These are phyloP conservation scores for Vickermania spadyakhi DNA, from an alignment of 208 protist species.

Conservation along the genomic window DNA sequence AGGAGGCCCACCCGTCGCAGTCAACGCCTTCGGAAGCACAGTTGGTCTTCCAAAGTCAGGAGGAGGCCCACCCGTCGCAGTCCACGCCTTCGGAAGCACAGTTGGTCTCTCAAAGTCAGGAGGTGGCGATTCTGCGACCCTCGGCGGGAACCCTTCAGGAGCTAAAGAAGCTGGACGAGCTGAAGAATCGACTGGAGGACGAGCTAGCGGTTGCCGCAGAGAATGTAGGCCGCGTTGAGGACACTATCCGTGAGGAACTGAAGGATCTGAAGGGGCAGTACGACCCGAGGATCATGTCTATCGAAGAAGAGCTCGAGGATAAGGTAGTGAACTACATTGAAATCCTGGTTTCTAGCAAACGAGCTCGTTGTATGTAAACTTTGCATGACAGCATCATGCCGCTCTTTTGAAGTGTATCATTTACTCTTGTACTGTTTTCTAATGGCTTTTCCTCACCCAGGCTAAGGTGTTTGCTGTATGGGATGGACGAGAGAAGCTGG, in stretches of 20 bases:
- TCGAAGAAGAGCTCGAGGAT: conserved; percentile 56
- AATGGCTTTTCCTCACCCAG: too few relatives aligned
- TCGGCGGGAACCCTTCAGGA: conserved; percentile 6
- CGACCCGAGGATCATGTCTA: conserved; percentile 65
- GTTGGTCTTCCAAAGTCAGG: too few relatives aligned
- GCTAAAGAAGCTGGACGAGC: conserved; percentile 29
- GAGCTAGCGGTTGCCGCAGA: conserved; percentile 20
- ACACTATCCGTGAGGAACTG: conserved; percentile 18
- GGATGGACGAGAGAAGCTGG: too few relatives aligned
- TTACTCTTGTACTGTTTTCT: too few relatives aligned
- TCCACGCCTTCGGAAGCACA: too few relatives aligned
- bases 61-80: too few relatives aligned
- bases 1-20: too few relatives aligned
- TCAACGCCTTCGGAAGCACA: too few relatives aligned
- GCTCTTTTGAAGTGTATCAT: too few relatives aligned
- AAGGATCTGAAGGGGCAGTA: conserved; percentile 49
- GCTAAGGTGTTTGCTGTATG: too few relatives aligned
- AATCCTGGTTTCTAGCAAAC: conserved; percentile 6
- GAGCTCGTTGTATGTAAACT: background rate
- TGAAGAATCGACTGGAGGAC: conserved; percentile 35
- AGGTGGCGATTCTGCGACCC: conserved; percentile 9
- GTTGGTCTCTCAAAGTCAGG: too few relatives aligned
- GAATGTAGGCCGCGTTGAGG: conserved; percentile 20
- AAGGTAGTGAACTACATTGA: conserved; percentile 41
- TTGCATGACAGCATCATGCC: too few relatives aligned